phyloP scores from a whole-genome alignment of 1,284 basidiomycete genomes.

The Ceratobasidium sp. region DNA sequence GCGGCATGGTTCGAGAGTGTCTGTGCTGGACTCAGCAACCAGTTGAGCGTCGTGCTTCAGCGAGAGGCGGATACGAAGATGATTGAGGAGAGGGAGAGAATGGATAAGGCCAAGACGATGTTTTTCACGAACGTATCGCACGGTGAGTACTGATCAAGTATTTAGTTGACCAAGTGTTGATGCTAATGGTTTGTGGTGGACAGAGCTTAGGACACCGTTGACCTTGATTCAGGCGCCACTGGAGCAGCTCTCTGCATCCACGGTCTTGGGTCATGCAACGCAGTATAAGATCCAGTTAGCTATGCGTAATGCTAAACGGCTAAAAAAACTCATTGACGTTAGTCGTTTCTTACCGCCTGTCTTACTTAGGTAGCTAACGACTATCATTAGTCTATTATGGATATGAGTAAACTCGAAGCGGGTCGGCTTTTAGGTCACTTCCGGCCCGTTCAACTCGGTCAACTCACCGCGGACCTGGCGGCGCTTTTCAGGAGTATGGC shows the following conservation, averaged over 20 bases:
- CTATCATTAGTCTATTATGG: conserved; percentile 16
- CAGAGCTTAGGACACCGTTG: conserved; percentile 52
- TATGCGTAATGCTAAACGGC: conserved; percentile 50
- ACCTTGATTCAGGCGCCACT: conserved; percentile 53
- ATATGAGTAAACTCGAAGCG: conserved; percentile 37
- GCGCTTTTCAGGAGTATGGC: conserved; percentile 53
- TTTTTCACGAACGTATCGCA: conserved; percentile 54
- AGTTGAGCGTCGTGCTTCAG: conserved; percentile 21
- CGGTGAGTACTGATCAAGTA: conserved; percentile 27
- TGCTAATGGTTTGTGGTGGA: background rate
- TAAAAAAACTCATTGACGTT: conserved; percentile 52
- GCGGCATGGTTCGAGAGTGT: conserved; percentile 31
- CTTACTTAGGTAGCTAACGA: background rate
- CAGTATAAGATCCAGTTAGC: conserved; percentile 50
- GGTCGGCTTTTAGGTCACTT: conserved; percentile 47
- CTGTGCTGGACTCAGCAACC: background rate
- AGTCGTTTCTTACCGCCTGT: conserved; percentile 47
- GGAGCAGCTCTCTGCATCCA: conserved; percentile 46
- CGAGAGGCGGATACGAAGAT: conserved; percentile 22
- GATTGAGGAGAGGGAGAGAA: conserved; percentile 47
- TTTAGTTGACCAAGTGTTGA: background rate
- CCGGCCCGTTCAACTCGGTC: conserved; percentile 49
- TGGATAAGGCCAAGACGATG: conserved; percentile 53
- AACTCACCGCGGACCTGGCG: conserved; percentile 51
- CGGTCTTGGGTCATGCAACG: conserved; percentile 42